phyloP scores from a whole-genome alignment of 768 basidiomycete species.

The Erythrobasidium yunnanense region DNA sequence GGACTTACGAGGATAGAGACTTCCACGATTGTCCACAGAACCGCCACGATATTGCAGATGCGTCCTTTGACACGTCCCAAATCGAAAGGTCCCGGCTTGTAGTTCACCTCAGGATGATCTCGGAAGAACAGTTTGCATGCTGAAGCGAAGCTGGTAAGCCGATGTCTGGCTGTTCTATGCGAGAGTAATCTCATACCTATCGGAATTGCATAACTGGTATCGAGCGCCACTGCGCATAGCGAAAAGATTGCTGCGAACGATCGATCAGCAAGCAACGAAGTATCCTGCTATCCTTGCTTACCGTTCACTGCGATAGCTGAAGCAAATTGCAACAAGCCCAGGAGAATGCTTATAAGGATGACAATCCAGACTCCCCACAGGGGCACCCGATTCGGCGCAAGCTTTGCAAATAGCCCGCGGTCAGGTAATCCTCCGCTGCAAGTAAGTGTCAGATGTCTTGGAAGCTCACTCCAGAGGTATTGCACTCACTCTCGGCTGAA shows the following conservation, averaged over 20 bases:
- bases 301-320: conserved; percentile 32
- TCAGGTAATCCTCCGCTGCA: conserved; percentile 57
- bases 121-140: conserved; percentile 33
- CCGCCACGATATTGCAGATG: conserved; percentile 32
- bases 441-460: not conserved
- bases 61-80: conserved; percentile 36
- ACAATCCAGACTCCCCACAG: conserved; percentile 37
- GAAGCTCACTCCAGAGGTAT: conserved; percentile 42
- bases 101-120: conserved; percentile 36
- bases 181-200: too few relatives aligned
- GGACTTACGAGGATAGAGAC: conserved; percentile 39
- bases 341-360: conserved; percentile 27
- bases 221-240: conserved; percentile 32
- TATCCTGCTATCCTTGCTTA: too few relatives aligned
- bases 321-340: conserved; percentile 29
- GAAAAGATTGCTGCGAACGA: conserved; percentile 33
- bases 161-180: too few relatives aligned
- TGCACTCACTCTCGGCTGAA: conserved; percentile 58
- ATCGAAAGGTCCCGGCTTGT: conserved; percentile 40
- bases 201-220: conserved; percentile 32
- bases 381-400: conserved; percentile 61
- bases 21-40: conserved; percentile 40
- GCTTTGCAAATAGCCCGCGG: conserved; percentile 61
- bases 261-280: too few relatives aligned
- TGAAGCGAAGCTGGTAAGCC: too few relatives aligned